Evolutionary conservation across 2,329 filamentous ascomycete species (phyloP).

Genomic region (Penicillium freii): DNA sequence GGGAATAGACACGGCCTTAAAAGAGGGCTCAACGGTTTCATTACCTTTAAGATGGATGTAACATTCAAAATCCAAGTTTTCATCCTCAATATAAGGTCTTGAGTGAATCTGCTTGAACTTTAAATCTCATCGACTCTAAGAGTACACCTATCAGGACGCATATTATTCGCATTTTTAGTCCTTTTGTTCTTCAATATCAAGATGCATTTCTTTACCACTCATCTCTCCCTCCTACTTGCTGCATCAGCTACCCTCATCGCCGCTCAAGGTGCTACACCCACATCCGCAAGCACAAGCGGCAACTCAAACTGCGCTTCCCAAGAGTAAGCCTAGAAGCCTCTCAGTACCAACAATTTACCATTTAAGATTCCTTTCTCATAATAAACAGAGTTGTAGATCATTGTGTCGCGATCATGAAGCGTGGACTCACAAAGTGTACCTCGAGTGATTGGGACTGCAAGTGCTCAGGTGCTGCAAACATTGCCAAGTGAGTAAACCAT

Average conservation of each 20-base stretch:
- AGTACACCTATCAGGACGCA: not conserved
- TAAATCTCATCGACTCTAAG: not conserved
- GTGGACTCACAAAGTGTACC: constrained; percentile 11
- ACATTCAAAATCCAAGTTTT: not conserved
- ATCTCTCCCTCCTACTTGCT: constrained; percentile 5
- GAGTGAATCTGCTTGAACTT: not conserved
- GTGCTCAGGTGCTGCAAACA: constrained; percentile 20
- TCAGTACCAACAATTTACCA: no score
- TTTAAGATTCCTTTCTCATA: not conserved
- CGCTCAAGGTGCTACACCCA: constrained; percentile 11
- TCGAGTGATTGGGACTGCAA: constrained; percentile 23
- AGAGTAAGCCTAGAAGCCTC: constrained; percentile 11
- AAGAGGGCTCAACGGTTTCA: constrained; percentile 7
- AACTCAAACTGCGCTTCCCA: constrained; percentile 13
- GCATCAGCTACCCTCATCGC: constrained; percentile 1
- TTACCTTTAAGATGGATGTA: constrained; percentile 15
- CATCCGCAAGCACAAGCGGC: not conserved
- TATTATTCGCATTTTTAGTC: not conserved
- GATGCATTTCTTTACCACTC: constrained; percentile 6
- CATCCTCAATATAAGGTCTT: not conserved
- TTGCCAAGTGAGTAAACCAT: constrained; percentile 18
- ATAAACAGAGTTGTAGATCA: constrained; percentile 16
- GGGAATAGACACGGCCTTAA: constrained; percentile 9
- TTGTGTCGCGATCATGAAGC: constrained; percentile 18
- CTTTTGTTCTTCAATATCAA: not conserved